A percentile compares a stretch with the other conserved stretches of the same genome.
Conservation (phyloP, 345 rosid genomes). For the Ailanthus altissimus region DNA sequence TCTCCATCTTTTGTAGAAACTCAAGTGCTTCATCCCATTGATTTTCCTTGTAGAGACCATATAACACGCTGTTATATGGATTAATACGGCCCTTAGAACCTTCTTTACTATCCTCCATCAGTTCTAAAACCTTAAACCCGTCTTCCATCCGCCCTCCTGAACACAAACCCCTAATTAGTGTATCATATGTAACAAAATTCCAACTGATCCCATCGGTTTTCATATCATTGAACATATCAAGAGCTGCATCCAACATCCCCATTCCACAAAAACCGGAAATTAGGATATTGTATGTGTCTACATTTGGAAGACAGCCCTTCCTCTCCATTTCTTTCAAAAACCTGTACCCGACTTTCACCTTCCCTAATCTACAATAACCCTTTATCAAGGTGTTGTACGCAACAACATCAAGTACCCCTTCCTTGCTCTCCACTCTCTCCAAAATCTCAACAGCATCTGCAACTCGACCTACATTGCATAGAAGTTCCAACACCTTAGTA, state of each 20-base stretch:
- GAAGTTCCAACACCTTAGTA: slow-evolving; percentile 66
- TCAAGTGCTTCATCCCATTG: slow-evolving; percentile 60
- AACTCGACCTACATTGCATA: slow-evolving; percentile 67
- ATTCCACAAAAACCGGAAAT: slow-evolving; percentile 61
- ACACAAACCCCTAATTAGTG: slow-evolving; percentile 57
- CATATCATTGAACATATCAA: slow-evolving; percentile 74
- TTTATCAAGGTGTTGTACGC: slow-evolving; percentile 72
- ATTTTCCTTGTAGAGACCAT: slow-evolving; percentile 64
- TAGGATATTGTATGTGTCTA: slow-evolving; percentile 62
- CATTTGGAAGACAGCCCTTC: slow-evolving; percentile 78
- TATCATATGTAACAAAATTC: slow-evolving; percentile 62
- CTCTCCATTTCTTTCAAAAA: slow-evolving; percentile 77
- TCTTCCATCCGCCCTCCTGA: slow-evolving; percentile 53
- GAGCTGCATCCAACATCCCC: slow-evolving; percentile 62
- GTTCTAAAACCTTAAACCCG: slow-evolving; percentile 67
- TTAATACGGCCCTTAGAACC: slow-evolving; percentile 38
- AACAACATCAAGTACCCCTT: slow-evolving; percentile 61
- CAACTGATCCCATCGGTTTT: slow-evolving; percentile 66
- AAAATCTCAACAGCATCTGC: slow-evolving; percentile 65
- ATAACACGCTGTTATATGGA: slow-evolving; percentile 66
- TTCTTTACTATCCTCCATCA: slow-evolving; percentile 62
- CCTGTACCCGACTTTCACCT: slow-evolving; percentile 53
- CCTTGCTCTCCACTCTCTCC: slow-evolving; percentile 71
- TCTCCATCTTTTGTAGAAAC: slow-evolving; percentile 60
- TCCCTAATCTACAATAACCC: slow-evolving; percentile 66